phyloP scores from a whole-genome alignment of 1,284 basidiomycete genomes.

The Cronartium ribicola region DNA sequence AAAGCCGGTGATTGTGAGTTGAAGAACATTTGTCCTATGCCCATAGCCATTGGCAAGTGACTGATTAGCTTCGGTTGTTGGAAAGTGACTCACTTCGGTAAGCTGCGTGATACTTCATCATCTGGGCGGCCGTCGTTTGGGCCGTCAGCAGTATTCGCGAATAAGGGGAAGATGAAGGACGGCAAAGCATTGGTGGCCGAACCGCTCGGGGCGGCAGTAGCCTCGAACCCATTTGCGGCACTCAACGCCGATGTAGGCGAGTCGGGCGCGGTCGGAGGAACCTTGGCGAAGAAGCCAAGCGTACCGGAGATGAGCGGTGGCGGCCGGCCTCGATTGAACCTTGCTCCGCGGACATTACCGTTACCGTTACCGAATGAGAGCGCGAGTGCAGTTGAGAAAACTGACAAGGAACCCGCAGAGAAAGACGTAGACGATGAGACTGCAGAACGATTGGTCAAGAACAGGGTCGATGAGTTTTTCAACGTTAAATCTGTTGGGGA shows the following conservation, averaged over 20 bases:
- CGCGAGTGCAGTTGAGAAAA: background rate
- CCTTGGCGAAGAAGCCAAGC: conserved; percentile 20
- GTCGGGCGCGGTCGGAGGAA: no score
- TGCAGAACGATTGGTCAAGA: background rate
- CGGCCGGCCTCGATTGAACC: conserved; percentile 28
- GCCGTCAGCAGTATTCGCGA: conserved; percentile 32
- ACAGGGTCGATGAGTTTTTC: background rate
- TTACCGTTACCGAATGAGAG: conserved; percentile 12
- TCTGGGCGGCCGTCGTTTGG: conserved; percentile 26
- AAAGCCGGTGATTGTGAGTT: conserved; percentile 40
- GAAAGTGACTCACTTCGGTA: conserved; percentile 39
- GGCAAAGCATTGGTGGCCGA: conserved; percentile 8
- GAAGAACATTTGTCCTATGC: background rate
- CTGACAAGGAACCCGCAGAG: background rate
- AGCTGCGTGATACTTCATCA: conserved; percentile 35
- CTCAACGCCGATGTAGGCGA: conserved; percentile 15
- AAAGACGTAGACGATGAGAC: background rate
- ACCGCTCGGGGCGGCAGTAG: conserved; percentile 28
- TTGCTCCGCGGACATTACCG: conserved; percentile 32
- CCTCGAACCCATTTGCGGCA: conserved; percentile 35
- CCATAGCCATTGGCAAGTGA: background rate
- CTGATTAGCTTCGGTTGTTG: background rate
- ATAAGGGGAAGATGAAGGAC: conserved; percentile 37
- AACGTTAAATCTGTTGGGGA: background rate
- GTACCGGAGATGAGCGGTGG: conserved; percentile 9